Evolutionary conservation across 2,329 filamentous ascomycete genomes (phyloP), one percentile per base, ranked within the genome.

Genomic region (Alternaria longipes): DNA sequence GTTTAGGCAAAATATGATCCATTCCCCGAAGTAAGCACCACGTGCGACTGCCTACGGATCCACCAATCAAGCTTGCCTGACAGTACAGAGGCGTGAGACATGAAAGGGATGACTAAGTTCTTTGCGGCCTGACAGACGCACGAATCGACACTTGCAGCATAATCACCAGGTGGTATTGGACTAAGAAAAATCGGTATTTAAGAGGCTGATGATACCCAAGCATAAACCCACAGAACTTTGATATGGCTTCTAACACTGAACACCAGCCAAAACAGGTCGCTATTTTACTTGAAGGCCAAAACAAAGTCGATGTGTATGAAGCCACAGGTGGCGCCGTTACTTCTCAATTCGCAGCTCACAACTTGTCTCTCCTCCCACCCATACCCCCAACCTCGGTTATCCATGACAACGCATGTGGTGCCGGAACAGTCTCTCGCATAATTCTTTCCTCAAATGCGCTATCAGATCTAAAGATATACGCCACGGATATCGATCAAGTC

Each of bases 341-440:
- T 12, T 41, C 59, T 2, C 63, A 74, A 34, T 72, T 77, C 51
- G 73, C 71, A 30, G 38, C 46, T 9, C 65, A 74, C 59, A 74
- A 71, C 38, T 65, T 77, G 42, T 63, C 65, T n/a, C 66, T 75
- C 28, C 59, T 77, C 24, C 62, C 69, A 7, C 28, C 70, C 28
- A 68, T 78, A 41, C 61, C 68, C 4, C 26, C 71, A 3, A 60
- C 61, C 47, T 71, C 74, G 26, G 59, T 73, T 42, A 69, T 79
- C 60, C 75, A 74, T 64, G 76, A 79, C 65, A 79, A 79, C 57
- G 69, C 71, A n/a, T 70, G 68, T 53, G 75, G 75, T 38, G 62
- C 74, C 4, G 76, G 76, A 34, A 73, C 73, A 45, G 70, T 77
- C 8, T 66, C 72, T 32, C 61, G 65, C 2, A 26, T 56, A 18